Evolutionary conservation across 805 yeast species (phyloP).

Genomic region (Lachancea thermotolerans): DNA sequence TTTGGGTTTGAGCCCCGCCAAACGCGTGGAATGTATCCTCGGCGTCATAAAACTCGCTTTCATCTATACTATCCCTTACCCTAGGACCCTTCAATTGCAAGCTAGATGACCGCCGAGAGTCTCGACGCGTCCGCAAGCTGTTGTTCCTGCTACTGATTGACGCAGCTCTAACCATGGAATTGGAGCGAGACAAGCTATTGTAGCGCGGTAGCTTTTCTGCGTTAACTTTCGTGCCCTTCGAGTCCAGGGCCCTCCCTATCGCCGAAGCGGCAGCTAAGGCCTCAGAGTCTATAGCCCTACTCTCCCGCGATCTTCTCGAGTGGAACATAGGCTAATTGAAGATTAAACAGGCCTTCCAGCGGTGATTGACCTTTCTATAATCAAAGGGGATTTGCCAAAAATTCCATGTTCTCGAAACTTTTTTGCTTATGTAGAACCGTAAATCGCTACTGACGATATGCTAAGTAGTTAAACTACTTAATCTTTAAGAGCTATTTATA

Average conservation of each 20-base stretch:
- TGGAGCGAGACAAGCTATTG: slow-evolving; percentile 13
- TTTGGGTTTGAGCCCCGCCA: slow-evolving; percentile 27
- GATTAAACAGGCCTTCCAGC: not conserved
- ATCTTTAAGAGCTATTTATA: too few relatives aligned
- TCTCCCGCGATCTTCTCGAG: slow-evolving; percentile 11
- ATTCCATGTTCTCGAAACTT: not conserved
- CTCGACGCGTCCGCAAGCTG: slow-evolving; percentile 3
- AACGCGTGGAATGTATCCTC: slow-evolving; percentile 29
- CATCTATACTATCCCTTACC: slow-evolving; percentile 4
- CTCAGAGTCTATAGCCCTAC: slow-evolving; percentile 31
- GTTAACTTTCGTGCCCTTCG: slow-evolving; percentile 23
- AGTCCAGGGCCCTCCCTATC: slow-evolving; percentile 41
- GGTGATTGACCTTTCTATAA: not conserved
- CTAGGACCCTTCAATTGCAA: slow-evolving; percentile 1
- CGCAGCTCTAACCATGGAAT: slow-evolving; percentile 6
- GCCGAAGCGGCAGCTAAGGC: slow-evolving; percentile 62
- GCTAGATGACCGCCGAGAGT: slow-evolving; percentile 5
- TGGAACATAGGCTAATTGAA: slow-evolving; percentile 6
- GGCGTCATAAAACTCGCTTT: slow-evolving; percentile 18
- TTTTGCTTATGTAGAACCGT: not conserved
- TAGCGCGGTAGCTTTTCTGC: slow-evolving; percentile 21
- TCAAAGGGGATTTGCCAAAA: too few relatives aligned
- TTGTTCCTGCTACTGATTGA: slow-evolving; percentile 5
- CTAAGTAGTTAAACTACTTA: too few relatives aligned
- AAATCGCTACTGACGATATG: too few relatives aligned